Evolutionary conservation across 805 yeast genomes (phyloP), one percentile per base, ranked within the genome.

Genomic region (Yamadazyma insecticola): DNA sequence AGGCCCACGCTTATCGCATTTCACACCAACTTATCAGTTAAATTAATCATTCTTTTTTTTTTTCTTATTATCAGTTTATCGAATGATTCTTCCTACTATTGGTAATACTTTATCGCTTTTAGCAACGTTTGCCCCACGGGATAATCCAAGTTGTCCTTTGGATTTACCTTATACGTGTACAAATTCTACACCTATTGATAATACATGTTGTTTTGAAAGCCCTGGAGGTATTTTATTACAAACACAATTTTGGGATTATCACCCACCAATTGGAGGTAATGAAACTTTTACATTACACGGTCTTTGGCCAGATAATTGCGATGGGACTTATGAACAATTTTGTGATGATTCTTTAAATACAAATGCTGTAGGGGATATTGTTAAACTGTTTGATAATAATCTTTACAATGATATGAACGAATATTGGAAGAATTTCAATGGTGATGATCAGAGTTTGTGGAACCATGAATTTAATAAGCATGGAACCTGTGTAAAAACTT

Each of bases 131-230:
- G n/a, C n/a, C n/a, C n/a, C n/a, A n/a, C n/a, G n/a, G 21, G 26
- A 5, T 20, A 18, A 35, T 16, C n/a, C n/a, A n/a, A n/a, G n/a
- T n/a, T 81, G 88, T 47, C 85, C 88, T 1, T 43, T 60, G 2
- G 71, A 76, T 41, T 37, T 66, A 2, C 89, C 90, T 1, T 50
- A 72, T 21, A 70, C 84, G 6, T 83, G 92, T 47, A 38, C 37
- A 16, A 41, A 38, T 22, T 33, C 83, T 0, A 38, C 43, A 4
- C 67, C 62, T 2, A 63, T 75, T 2, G 60, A 53, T 0, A 78
- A 86, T 52, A 51, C 53, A 4, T 65, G 71, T 36, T 65, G 70
- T 33, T 65, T 63, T 40, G 71, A 65, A 33, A 42, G 50, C 21
- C 64, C 65, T 10, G 56, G 59, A 7, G 71, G 71, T 1, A 49